Percentiles rank a stretch among this genome's conserved stretches.
Conservation (phyloP, 495 filamentous ascomycete genomes). For the Aspergillus kassunensis region DNA sequence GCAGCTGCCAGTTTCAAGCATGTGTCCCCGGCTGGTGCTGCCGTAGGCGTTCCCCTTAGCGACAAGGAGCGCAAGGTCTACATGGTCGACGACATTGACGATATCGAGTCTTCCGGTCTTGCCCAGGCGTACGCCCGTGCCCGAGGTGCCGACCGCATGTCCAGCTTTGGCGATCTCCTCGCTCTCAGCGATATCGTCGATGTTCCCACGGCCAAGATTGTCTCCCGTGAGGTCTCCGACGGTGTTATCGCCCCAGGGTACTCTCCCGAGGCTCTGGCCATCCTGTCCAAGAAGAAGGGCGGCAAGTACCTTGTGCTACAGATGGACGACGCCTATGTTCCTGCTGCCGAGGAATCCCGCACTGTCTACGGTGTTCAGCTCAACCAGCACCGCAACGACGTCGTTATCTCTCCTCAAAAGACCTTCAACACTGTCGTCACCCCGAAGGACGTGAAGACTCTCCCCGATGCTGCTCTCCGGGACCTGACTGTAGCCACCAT, state of each 20-base stretch:
- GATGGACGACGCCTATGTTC: conserved; percentile 85
- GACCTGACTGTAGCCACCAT: conserved; percentile 96
- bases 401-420: conserved; percentile 72
- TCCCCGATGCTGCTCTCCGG: conserved; percentile 77
- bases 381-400: conserved; percentile 86
- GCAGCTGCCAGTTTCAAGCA: conserved; percentile 99
- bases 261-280: conserved; percentile 75
- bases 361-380: conserved; percentile 86
- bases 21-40: conserved; percentile 93
- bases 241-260: conserved; percentile 92
- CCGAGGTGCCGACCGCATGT: conserved; percentile 93
- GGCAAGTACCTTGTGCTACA: conserved; percentile 94
- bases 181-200: conserved; percentile 89
- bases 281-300: conserved; percentile 96
- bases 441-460: conserved; percentile 66
- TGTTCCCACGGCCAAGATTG: conserved; percentile 88
- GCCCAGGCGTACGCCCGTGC: conserved; percentile 95
- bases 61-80: conserved; percentile 92
- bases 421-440: conserved; percentile 82
- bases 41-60: conserved; percentile 81
- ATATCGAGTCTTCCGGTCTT: conserved; percentile 75
- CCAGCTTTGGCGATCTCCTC: conserved; percentile 93
- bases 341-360: conserved; percentile 68
- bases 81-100: conserved; percentile 94
- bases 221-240: conserved; percentile 95